Evolutionary conservation across 768 basidiomycete species (phyloP), one percentile per base, ranked within the genome.

Genomic region (Pleurotus platypus): DNA sequence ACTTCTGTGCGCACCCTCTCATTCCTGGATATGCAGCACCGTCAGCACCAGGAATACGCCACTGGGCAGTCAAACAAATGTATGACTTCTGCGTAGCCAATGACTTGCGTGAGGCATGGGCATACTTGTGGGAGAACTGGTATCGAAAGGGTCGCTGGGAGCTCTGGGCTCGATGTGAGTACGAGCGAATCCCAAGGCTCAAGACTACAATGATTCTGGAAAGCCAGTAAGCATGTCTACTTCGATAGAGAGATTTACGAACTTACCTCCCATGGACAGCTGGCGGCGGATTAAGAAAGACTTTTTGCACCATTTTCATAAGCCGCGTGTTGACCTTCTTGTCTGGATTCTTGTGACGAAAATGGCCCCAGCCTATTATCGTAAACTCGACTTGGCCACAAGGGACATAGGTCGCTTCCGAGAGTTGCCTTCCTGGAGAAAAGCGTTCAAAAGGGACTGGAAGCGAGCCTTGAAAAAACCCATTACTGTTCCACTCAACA

Each of bases 211-310:
- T 70, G 68, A 64, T 65, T 37, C 46, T 67, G 42, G 66, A 72
- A 62, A 64, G 60, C 63, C 66, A 69, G 69, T 68, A 35, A 63
- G 66, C 61, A 24, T 39, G 13, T 46, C 8, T 16, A 16, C 13
- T 15, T 42, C 22, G 46, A 56, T 45, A 43, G 16, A 54, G 45
- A 13, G 12, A 13, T 42, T 30, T 30, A 30, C 27, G 7, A 20
- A 62, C 11, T 16, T 16, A 61, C 62, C 57, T 26, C 56, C 45
- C 30, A 30, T 30, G 27, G 27, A 30, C 48, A 72, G 72, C 61
- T 73, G 71, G 72, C 59, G 66, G 4, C 60, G 54, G 5, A 72
- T 74, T 42, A 74, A 74, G 40, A 55, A 66, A 20, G 68, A 73
- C 50, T 72, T 66, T 49, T 62, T 73, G 3, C 68, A 70, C 40